phyloP scores from a whole-genome alignment of 2,329 filamentous ascomycete species.

The Didymella arachidicola region DNA sequence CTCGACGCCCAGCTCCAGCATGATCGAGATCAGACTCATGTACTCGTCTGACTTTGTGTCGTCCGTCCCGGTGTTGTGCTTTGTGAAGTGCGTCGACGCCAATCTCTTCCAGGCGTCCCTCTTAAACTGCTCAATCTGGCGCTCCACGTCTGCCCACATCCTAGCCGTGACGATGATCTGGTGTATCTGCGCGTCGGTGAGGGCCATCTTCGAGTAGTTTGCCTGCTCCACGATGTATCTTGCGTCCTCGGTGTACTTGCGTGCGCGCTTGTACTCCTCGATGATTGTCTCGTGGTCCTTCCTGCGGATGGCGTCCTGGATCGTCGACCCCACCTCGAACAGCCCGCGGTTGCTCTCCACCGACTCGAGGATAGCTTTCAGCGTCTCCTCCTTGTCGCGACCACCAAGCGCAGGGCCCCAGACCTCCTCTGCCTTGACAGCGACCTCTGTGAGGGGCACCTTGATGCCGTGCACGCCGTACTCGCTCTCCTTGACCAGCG shows the following conservation, averaged over 20 bases:
- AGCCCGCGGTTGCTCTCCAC: conserved; percentile 82
- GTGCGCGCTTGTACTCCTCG: conserved; percentile 85
- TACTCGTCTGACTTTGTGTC: conserved; percentile 75
- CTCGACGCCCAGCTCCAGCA: conserved; percentile 92
- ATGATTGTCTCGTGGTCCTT: conserved; percentile 89
- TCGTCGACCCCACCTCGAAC: conserved; percentile 78
- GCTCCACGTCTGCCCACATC: conserved; percentile 94
- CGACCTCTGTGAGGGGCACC: conserved; percentile 83
- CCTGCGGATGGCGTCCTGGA: conserved; percentile 86
- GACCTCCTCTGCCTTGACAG: conserved; percentile 93
- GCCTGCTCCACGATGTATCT: conserved; percentile 68
- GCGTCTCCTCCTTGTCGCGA: conserved; percentile 85
- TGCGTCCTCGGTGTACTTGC: conserved; percentile 80
- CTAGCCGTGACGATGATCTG: conserved; percentile 86
- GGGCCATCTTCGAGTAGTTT: conserved; percentile 58
- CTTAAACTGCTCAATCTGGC: conserved; percentile 87
- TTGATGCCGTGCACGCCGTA: conserved; percentile 69
- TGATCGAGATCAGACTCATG: conserved; percentile 86
- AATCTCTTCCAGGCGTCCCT: conserved; percentile 86
- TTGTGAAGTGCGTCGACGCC: conserved; percentile 68
- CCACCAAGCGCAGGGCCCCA: conserved; percentile 95
- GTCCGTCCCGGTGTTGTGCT: conserved; percentile 57
- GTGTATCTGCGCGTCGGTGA: conserved; percentile 82
- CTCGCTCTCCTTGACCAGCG: conserved; percentile 83
- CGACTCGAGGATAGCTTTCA: conserved; percentile 78